Evolutionary conservation across 202 grass and related monocot species (phyloP).

Genomic region (Sporobolus alterniflorus): DNA sequence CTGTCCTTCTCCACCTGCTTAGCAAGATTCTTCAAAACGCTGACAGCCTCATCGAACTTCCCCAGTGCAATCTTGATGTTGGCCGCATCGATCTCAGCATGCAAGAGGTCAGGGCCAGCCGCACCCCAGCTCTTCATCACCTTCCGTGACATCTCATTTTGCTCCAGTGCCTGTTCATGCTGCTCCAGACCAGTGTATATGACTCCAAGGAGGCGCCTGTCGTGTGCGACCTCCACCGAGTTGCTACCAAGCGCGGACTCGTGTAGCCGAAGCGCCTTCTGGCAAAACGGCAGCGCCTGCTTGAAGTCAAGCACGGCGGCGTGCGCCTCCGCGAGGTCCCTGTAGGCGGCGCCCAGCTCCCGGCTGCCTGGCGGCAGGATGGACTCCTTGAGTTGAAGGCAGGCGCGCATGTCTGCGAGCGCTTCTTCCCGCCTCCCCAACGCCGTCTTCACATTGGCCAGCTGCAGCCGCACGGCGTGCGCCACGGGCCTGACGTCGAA

Average conservation of each 20-base stretch:
- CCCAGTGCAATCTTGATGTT: slow-evolving; percentile 91
- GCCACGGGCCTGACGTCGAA: slow-evolving; percentile 84
- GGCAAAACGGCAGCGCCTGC: slow-evolving; percentile 78
- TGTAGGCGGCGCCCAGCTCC: slow-evolving; percentile 69
- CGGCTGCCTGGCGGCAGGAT: slow-evolving; percentile 76
- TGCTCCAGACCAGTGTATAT: slow-evolving; percentile 93
- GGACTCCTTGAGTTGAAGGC: slow-evolving; percentile 77
- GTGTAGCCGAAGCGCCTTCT: slow-evolving; percentile 80
- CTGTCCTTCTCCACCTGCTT: slow-evolving; percentile 62
- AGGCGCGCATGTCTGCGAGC: slow-evolving; percentile 68
- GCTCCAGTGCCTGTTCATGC: slow-evolving; percentile 70
- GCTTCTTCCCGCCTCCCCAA: slow-evolving; percentile 90
- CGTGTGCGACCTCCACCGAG: slow-evolving; percentile 81
- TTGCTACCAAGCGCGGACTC: slow-evolving; percentile 69
- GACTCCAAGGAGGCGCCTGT: slow-evolving; percentile 79
- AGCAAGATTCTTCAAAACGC: slow-evolving; percentile 45
- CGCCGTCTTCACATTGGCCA: slow-evolving; percentile 87
- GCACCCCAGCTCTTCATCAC: slow-evolving; percentile 83
- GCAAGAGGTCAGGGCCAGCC: slow-evolving; percentile 53
- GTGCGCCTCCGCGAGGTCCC: slow-evolving; percentile 79
- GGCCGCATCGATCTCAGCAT: slow-evolving; percentile 73
- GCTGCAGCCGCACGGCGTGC: slow-evolving; percentile 74
- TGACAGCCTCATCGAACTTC: slow-evolving; percentile 74
- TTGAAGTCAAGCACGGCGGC: slow-evolving; percentile 87
- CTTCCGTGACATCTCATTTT: slow-evolving; percentile 86